Evolutionary conservation across 768 basidiomycete species (phyloP).

Genomic region (Mrakia blollopis): DNA sequence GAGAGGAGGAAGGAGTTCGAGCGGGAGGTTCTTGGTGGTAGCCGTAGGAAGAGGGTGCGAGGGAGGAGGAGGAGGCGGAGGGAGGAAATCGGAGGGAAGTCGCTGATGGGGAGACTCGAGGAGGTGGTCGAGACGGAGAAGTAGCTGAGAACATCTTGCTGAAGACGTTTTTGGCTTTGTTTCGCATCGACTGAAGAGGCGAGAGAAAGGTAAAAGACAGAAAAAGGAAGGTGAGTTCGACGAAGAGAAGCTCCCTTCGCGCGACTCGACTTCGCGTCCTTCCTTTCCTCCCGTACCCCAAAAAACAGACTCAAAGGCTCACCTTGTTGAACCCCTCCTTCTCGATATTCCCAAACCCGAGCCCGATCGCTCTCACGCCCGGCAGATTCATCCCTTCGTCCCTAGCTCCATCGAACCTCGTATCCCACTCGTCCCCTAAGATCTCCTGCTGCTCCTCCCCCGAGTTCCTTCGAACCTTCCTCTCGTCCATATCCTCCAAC

Average conservation of each 20-base stretch:
- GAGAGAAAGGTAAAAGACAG: neutral
- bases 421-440: constrained; percentile 16
- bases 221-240: neutral
- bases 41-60: neutral
- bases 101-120: constrained; percentile 8
- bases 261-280: no score
- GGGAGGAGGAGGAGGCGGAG: neutral
- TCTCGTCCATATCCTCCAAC: neutral
- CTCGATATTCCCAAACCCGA: neutral
- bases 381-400: neutral
- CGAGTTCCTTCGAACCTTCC: neutral
- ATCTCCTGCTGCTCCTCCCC: neutral
- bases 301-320: neutral
- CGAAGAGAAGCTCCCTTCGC: no score
- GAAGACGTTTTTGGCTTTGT: constrained; percentile 24
- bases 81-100: neutral
- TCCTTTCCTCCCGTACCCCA: no score
- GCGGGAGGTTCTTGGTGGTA: neutral
- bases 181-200: constrained; percentile 14
- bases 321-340: constrained; percentile 16
- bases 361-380: neutral
- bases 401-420: neutral
- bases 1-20: neutral
- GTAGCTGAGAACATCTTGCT: constrained; percentile 25
- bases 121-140: neutral